Percentiles rank a stretch among this genome's conserved stretches.
phyloP scores from a whole-genome alignment of 2,329 filamentous ascomycete genomes.

The Phyllachora maydis region DNA sequence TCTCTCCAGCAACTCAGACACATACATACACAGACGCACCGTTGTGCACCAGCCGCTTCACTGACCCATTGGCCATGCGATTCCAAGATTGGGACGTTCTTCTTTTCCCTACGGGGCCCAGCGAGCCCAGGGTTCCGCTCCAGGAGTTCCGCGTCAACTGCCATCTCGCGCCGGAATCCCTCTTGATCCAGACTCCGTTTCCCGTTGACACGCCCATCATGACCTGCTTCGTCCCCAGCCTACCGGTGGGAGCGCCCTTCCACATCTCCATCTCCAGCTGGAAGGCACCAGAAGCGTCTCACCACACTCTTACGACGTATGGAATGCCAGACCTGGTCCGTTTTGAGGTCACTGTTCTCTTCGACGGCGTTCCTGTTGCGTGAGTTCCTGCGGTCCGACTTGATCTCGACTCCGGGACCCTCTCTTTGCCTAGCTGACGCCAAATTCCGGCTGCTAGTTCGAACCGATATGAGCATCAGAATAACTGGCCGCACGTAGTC shows the following conservation, averaged over 20 bases:
- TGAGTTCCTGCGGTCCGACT: slow-evolving; percentile 21
- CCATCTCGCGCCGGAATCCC: slow-evolving; percentile 39
- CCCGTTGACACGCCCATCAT: slow-evolving; percentile 38
- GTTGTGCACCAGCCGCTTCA: too few species aligned
- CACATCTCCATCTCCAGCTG: slow-evolving; percentile 59
- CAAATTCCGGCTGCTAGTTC: slow-evolving; percentile 36
- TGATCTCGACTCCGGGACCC: not conserved
- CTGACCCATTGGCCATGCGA: slow-evolving; percentile 33
- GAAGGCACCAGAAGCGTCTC: slow-evolving; percentile 40
- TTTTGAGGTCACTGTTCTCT: slow-evolving; percentile 45
- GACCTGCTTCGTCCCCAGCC: slow-evolving; percentile 50
- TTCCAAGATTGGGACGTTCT: slow-evolving; percentile 78
- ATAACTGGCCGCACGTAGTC: slow-evolving; percentile 28
- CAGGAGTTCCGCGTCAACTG: slow-evolving; percentile 71
- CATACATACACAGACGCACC: too few species aligned
- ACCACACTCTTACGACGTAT: slow-evolving; percentile 32
- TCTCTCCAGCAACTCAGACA: too few species aligned
- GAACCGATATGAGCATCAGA: slow-evolving; percentile 27
- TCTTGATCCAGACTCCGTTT: slow-evolving; percentile 28
- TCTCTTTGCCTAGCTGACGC: slow-evolving; percentile 1
- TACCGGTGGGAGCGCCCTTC: slow-evolving; percentile 36
- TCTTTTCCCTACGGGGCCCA: slow-evolving; percentile 43
- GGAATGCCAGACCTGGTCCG: slow-evolving; percentile 31
- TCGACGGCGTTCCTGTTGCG: slow-evolving; percentile 47
- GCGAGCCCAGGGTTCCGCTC: slow-evolving; percentile 43